Evolutionary conservation across 305 asterid genomes (phyloP), one percentile per base, ranked within the genome.

Genomic region (Striga hermonthica): DNA sequence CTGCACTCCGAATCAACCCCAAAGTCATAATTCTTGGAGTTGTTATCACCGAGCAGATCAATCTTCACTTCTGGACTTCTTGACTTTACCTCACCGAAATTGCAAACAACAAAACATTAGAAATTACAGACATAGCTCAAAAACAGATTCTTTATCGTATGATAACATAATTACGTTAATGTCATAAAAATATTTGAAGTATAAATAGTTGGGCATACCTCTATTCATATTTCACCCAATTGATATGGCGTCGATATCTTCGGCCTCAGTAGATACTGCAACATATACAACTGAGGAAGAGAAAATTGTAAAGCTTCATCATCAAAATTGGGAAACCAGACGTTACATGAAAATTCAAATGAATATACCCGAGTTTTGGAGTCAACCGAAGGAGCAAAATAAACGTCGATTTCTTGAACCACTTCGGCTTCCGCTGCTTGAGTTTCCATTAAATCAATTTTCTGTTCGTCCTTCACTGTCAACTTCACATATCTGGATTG

Each of bases 201-300:
- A 38, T 11, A 41, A 72, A 48, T n/a, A n/a, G n/a, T n/a, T n/a
- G n/a, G 34, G 50, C 80, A 47, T 70, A 90, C 98, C 96, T 82
- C 90, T 57, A 83, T 55, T 60, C 96, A 85, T 69, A 80, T 76
- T 4, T 83, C 91, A 1, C 84, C 94, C 77, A 90, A 64, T 40
- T 82, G 97, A 74, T 92, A 92, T 0, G 98, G 97, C 57, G 95
- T 77, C 97, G 96, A 92, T 68, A 59, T 1, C 2, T n/a, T n/a
- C n/a, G 91, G 89, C 77, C 96, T 84, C 15, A 86, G 71, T 3
- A 94, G 96, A 74, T 75, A 92, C 72, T 90, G 98, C 71, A 87
- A 69, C 68, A 88, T 80, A 67, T 83, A 86, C 64, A 93, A 61
- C 97, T 90, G 79, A 10, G 34, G 67, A 57, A 16, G 22, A 35